Evolutionary conservation across 345 rosid species (phyloP).

Genomic region (Microthlaspi erraticum): DNA sequence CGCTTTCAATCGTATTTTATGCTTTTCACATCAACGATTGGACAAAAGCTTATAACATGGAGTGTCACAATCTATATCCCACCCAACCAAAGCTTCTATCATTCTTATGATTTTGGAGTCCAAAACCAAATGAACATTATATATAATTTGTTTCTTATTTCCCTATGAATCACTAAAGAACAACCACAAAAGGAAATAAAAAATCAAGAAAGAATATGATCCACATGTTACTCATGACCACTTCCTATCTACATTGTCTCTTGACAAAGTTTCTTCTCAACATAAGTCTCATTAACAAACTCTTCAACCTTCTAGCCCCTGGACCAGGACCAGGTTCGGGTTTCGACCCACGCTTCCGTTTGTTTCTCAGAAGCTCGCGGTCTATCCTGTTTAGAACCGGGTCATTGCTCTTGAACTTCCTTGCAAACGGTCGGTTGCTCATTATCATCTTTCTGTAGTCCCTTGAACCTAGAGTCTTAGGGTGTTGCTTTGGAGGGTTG

Average conservation of each 20-base stretch:
- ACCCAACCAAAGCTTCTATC: neutral
- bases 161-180: neutral
- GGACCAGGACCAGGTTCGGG: conserved; percentile 59
- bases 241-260: conserved; percentile 66
- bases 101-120: conserved; percentile 17
- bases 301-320: conserved; percentile 74
- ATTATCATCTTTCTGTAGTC: conserved; percentile 73
- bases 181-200: conserved; percentile 8
- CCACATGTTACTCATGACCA: conserved; percentile 24
- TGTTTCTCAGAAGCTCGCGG: conserved; percentile 64
- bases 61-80: conserved; percentile 7
- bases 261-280: conserved; percentile 55
- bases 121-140: conserved; percentile 7
- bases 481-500: conserved; percentile 96
- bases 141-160: neutral
- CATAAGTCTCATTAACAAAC: conserved; percentile 57
- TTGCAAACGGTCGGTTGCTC: conserved; percentile 82
- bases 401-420: conserved; percentile 80
- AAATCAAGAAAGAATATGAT: conserved; percentile 28
- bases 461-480: conserved; percentile 59
- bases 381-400: conserved; percentile 79
- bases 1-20: neutral
- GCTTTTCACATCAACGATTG: conserved; percentile 21
- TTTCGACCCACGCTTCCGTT: conserved; percentile 45
- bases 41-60: conserved; percentile 5